Evolutionary conservation across 1,284 basidiomycete genomes (phyloP).

Genomic region (Phaffia rhodozyma): DNA sequence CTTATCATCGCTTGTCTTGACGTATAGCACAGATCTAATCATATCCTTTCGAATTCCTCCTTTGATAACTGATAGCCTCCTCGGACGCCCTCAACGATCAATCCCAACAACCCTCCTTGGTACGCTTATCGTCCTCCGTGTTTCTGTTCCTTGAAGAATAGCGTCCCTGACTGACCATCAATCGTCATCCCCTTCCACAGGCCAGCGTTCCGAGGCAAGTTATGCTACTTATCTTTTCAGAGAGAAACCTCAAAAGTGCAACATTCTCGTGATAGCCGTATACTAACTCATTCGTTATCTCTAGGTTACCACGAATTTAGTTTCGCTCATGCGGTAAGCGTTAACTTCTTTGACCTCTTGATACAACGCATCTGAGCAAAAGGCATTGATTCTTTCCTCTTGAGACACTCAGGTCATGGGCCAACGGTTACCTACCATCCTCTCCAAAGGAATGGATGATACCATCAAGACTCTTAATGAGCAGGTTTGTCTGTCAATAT

Average conservation of each 20-base stretch:
- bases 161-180: too few species aligned
- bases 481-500: constrained; percentile 28
- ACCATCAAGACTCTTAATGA: constrained; percentile 80
- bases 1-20: neutral
- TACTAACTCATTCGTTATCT: neutral
- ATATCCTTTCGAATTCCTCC: neutral
- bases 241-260: too few species aligned
- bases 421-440: constrained; percentile 81
- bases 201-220: constrained; percentile 42
- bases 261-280: neutral
- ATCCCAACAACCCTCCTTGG: constrained; percentile 84
- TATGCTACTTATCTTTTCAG: too few species aligned
- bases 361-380: neutral
- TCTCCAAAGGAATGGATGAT: constrained; percentile 93
- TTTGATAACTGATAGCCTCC: constrained; percentile 31
- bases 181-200: too few species aligned
- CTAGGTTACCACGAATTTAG: neutral
- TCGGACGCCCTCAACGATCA: constrained; percentile 39
- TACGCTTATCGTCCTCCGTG: constrained; percentile 43
- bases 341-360: too few species aligned
- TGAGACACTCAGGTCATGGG: constrained; percentile 50
- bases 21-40: neutral
- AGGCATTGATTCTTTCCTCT: constrained; percentile 22
- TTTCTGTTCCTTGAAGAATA: constrained; percentile 21
- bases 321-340: neutral